Evolutionary conservation across 106 monocot species (phyloP), one percentile per base, ranked within the genome.

Genomic region (Ottelia alismoides): DNA sequence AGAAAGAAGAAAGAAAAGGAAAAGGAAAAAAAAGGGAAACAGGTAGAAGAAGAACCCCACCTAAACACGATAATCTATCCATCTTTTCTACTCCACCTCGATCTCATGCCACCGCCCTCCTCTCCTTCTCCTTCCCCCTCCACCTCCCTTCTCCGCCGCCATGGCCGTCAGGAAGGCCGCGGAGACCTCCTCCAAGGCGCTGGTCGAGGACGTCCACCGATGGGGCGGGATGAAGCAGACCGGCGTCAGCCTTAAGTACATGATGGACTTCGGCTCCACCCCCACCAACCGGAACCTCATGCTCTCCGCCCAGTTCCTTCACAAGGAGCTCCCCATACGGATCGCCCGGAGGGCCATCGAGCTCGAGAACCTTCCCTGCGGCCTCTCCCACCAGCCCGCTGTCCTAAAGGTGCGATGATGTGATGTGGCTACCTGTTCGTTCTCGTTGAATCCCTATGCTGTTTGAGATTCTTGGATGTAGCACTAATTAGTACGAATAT

Each of bases 171-270:
- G 30, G 61, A 70, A 62, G 53, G 53, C 69, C 18, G 28, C 61
- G 28, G 59, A 60, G 51, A 22, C 51, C 25, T 26, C 43, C 11
- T 35, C 52, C 14, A 60, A 30, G 52, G 70, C 61, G 25, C 20
- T 70, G 43, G 53, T 24, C 30, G 69, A 69, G 53, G 69, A 61
- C 27, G 69, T 62, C 3, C 61, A 55, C 46, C 53, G 55, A 20
- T 70, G 70, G 70, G 70, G 62, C 6, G 44, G 70, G 25, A 53
- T 61, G 70, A 70, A 62, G 31, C 70, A 53, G 47, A 70, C 70
- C n/a, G 70, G 70, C 0, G 70, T 70, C 11, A 70, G 62, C 29
- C 61, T 70, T 30, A 25, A 26, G 45, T 62, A 62, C 47, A 70
- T 70, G 70, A 70, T 62, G 70, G 70, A 70, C 22, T 70, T 70